Percentiles rank a stretch among this genome's conserved stretches.
These are phyloP conservation scores for Cladophialophora carrionii DNA, from an alignment of 2,329 filamentous ascomycete species.

Conservation along the genomic window DNA sequence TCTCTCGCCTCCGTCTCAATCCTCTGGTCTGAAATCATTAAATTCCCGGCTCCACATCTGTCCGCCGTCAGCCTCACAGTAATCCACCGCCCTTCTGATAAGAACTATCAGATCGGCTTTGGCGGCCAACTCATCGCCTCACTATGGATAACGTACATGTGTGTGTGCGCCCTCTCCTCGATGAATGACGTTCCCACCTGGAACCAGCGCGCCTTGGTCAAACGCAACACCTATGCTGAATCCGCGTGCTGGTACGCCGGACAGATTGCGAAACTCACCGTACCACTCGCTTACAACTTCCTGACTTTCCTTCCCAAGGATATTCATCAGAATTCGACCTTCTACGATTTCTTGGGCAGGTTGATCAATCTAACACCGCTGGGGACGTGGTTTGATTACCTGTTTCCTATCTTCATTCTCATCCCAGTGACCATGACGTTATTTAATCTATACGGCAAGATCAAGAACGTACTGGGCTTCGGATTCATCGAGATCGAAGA, in stretches of 20 bases:
- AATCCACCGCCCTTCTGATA: conserved; percentile 68
- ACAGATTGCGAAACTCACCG: conserved; percentile 87
- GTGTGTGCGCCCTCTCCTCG: conserved; percentile 79
- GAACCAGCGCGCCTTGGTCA: conserved; percentile 88
- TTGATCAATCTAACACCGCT: conserved; percentile 82
- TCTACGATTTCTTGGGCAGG: conserved; percentile 82
- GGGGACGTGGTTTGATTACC: conserved; percentile 79
- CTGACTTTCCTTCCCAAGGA: conserved; percentile 78
- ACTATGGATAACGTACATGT: conserved; percentile 96
- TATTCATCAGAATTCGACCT: conserved; percentile 76
- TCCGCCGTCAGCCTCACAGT: conserved; percentile 68
- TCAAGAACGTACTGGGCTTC: conserved; percentile 77
- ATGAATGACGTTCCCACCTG: conserved; percentile 96
- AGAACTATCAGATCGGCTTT: conserved; percentile 77
- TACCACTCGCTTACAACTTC: conserved; percentile 95
- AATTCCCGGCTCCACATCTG: conserved; percentile 74
- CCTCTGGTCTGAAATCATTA: conserved; percentile 91
- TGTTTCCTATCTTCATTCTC: conserved; percentile 87
- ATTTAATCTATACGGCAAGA: conserved; percentile 85
- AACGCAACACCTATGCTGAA: conserved; percentile 87
- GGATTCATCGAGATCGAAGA: conserved; percentile 77
- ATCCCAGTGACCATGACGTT: conserved; percentile 81
- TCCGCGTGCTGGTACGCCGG: conserved; percentile 95
- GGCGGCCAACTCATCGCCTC: conserved; percentile 82
- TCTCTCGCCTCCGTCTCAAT: conserved; percentile 77